Percentiles rank a stretch among this genome's conserved stretches.
phyloP scores from a whole-genome alignment of 2,329 filamentous ascomycete genomes.

The Leptographium radiaticola region DNA sequence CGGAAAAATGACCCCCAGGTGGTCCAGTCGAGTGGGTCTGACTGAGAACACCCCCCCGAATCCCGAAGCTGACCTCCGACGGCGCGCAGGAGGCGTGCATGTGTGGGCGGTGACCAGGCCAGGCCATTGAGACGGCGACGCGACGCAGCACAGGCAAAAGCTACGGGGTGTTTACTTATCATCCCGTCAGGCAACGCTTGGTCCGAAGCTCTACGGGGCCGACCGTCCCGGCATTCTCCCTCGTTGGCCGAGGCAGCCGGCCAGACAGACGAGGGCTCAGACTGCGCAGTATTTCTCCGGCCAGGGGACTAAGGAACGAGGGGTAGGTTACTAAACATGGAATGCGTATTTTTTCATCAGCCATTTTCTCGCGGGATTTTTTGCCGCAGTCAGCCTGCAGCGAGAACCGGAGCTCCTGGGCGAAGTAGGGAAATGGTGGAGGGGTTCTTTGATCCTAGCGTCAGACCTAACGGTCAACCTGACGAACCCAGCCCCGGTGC shows the following conservation, averaged over 20 bases:
- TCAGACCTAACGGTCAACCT: no score
- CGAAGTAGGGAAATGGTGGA: background rate
- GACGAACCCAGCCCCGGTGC: background rate
- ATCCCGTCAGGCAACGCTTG: background rate
- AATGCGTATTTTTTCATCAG: background rate
- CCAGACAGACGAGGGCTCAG: no score
- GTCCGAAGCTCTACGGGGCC: background rate
- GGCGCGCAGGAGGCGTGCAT: background rate
- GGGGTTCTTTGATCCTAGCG: background rate
- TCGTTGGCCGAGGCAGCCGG: background rate
- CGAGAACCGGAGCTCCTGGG: slow-evolving; percentile 2
- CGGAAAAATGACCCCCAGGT: slow-evolving; percentile 6
- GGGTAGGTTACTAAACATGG: no score
- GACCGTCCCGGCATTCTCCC: background rate
- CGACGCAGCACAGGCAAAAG: background rate
- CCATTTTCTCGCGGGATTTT: slow-evolving; percentile 2
- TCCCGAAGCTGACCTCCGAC: slow-evolving; percentile 3
- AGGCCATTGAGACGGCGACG: background rate
- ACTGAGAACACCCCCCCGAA: slow-evolving; percentile 5
- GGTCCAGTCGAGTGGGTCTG: slow-evolving; percentile 9
- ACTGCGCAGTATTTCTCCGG: background rate
- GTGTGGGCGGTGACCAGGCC: background rate
- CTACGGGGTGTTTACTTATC: no score
- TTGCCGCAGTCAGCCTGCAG: background rate
- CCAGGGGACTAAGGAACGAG: background rate